Base-by-base conservation (phyloP, 257 asterid species). In the Ballota nigra region DNA sequence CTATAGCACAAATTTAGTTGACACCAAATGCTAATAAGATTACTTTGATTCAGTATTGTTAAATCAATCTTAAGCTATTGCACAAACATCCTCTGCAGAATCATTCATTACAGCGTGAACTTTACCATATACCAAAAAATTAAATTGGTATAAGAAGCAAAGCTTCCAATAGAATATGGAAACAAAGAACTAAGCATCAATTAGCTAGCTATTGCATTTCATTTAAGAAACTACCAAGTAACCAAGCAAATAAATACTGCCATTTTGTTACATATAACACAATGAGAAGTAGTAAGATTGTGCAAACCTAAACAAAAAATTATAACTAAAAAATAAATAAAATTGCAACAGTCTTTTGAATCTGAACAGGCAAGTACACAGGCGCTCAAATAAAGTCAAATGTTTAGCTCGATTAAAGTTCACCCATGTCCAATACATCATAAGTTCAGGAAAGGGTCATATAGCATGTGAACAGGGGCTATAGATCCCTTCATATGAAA, bases 391-490 rank as follows among this genome's bases (percentile, higher is more conserved):
- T 38, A 26, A 58, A 31, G 33, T 40, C 55, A 45, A 59, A 47
- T 20, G 22, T 20, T 45, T 40, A 73, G 22, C 67, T 40, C 64
- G 10, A 65, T 56, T 8, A 43, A 4, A 65, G 65, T 26, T 38
- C 63, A 67, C 60, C 52, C 41, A 24, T 20, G 18, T 49, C 57
- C 64, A 29, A 13, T 40, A 24, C 31, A 58, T 73, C 66, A 53
- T 49, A 33, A 70, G 71, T 65, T 41, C 34, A 75, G 72, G 20
- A 45, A 19, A 79, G 38, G 23, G 26, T 43, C 41, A 64, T 36
- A 57, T 36, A 33, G 71, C 70, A 64, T 45, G 57, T n/a, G 16
- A 16, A 45, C 53, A 63, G 63, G 65, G 34, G 56, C 20, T 43
- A 28, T 16, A 23, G 66, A 62, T 43, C 49, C 38, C 68, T 20